These are phyloP conservation scores for Pleurotus cornucopiae DNA, from an alignment of 768 basidiomycete genomes.

Conservation along the genomic window DNA sequence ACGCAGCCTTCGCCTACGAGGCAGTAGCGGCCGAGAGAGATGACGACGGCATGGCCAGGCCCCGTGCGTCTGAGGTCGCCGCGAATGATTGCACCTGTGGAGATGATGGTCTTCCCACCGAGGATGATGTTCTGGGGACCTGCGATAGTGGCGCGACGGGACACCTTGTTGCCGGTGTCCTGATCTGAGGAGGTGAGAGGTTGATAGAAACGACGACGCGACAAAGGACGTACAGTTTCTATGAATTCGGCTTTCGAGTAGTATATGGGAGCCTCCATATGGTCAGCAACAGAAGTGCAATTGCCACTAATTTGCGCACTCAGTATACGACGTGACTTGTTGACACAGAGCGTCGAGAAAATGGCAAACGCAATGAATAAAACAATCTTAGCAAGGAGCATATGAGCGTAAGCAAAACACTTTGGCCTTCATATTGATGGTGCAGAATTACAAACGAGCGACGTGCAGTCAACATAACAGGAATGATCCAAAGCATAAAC, in stretches of 20 bases:
- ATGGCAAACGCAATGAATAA: too few species aligned
- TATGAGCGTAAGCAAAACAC: not conserved
- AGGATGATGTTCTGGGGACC: constrained; percentile 97
- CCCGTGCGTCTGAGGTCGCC: constrained; percentile 90
- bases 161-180: constrained; percentile 97
- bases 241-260: constrained; percentile 85
- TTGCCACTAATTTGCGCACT: too few species aligned
- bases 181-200: constrained; percentile 22
- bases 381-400: too few species aligned
- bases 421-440: not conserved
- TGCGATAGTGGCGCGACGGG: constrained; percentile 83
- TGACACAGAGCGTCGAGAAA: too few species aligned
- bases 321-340: too few species aligned
- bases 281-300: too few species aligned
- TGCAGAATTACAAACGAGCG: not conserved
- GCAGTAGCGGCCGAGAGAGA: constrained; percentile 91
- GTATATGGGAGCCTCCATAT: constrained; percentile 71
- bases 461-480: constrained; percentile 3
- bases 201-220: not conserved
- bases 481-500: not conserved
- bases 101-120: constrained; percentile 95
- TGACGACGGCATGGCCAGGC: constrained; percentile 89
- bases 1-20: constrained; percentile 86
- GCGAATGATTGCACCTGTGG: constrained; percentile 83
- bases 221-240: constrained; percentile 59